Evolutionary conservation across 495 filamentous ascomycete species (phyloP).

Genomic region (Xylaria curta): DNA sequence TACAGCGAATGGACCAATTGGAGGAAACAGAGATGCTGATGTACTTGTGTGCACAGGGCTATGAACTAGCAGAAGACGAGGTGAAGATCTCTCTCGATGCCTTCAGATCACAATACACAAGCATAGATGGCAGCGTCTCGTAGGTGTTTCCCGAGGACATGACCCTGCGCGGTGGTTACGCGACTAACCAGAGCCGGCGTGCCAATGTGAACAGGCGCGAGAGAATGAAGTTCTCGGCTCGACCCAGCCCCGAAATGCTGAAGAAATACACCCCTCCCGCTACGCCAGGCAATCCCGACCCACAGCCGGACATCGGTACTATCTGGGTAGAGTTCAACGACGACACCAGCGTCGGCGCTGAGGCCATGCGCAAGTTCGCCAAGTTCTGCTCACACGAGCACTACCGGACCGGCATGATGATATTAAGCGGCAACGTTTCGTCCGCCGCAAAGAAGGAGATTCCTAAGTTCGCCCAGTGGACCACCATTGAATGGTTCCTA

Average conservation of each 20-base stretch:
- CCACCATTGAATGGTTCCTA: constrained; percentile 88
- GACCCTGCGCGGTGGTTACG: background rate
- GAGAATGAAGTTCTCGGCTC: constrained; percentile 83
- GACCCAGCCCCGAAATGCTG: constrained; percentile 82
- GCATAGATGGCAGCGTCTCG: constrained; percentile 73
- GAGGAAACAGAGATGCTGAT: constrained; percentile 12
- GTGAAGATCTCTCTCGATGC: constrained; percentile 77
- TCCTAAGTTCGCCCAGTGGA: constrained; percentile 69
- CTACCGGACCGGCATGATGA: constrained; percentile 86
- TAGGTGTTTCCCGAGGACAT: constrained; percentile 49
- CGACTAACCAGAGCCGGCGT: constrained; percentile 35
- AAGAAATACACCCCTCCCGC: constrained; percentile 76
- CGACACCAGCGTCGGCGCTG: constrained; percentile 79
- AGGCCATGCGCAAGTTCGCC: constrained; percentile 88
- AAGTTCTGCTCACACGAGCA: constrained; percentile 76
- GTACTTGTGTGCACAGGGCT: constrained; percentile 67
- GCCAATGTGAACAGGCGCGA: constrained; percentile 65
- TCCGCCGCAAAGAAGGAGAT: constrained; percentile 85
- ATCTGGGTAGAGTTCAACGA: constrained; percentile 90
- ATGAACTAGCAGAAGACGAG: constrained; percentile 89
- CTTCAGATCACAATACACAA: constrained; percentile 71
- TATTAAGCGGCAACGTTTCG: constrained; percentile 81
- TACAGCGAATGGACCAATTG: background rate
- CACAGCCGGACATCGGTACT: constrained; percentile 74
- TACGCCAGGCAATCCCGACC: constrained; percentile 67